These are phyloP conservation scores for Selaginella moellendorffii DNA, from an alignment of 75 land plant species.

Conservation along the genomic window DNA sequence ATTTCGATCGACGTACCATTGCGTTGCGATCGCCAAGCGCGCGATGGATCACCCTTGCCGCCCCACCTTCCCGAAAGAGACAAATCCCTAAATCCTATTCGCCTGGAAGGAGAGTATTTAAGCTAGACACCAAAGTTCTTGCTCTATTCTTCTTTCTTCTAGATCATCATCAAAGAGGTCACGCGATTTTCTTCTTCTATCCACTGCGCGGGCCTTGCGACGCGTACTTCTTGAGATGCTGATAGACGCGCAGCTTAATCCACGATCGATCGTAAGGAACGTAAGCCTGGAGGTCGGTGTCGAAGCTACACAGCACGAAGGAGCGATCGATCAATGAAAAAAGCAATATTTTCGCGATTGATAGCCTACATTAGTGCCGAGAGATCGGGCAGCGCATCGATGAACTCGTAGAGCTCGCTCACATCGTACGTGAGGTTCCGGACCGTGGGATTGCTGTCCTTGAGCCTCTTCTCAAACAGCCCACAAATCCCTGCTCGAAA, in stretches of 20 bases:
- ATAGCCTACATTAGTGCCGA: constrained; percentile 81
- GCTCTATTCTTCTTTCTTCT: too few species aligned
- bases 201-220: too few species aligned
- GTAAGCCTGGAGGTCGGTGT: constrained; percentile 65
- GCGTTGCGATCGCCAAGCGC: too few species aligned
- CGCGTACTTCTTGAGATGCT: constrained; percentile 67
- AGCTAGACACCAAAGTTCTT: too few species aligned
- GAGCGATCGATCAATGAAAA: neutral
- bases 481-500: constrained; percentile 65
- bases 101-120: too few species aligned
- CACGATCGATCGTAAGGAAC: constrained; percentile 83
- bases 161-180: too few species aligned
- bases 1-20: too few species aligned
- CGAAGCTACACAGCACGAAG: constrained; percentile 36
- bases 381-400: constrained; percentile 81
- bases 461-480: constrained; percentile 81
- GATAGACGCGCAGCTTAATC: constrained; percentile 68
- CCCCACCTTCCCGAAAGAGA: too few species aligned
- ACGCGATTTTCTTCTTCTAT: too few species aligned
- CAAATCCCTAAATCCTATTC: too few species aligned
- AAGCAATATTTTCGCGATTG: neutral
- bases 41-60: too few species aligned
- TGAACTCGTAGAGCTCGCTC: constrained; percentile 79
- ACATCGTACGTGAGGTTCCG: constrained; percentile 78
- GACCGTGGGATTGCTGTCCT: constrained; percentile 64